phyloP scores from a whole-genome alignment of 2,329 filamentous ascomycete species.

The Fusarium sarcochroum region DNA sequence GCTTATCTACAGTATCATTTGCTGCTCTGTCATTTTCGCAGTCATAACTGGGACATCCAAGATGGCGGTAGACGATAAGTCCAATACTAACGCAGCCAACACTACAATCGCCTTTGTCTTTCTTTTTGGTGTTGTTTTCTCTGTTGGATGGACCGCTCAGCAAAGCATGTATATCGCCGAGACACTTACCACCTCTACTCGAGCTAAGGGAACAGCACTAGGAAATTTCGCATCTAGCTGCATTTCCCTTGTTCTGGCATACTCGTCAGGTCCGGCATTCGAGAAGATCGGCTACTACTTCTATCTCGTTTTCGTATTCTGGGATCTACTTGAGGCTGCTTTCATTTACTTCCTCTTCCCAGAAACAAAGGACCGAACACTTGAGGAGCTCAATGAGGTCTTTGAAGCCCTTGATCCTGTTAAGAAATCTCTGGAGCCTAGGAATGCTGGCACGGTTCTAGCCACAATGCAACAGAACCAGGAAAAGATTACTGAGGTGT shows the following conservation, averaged over 20 bases:
- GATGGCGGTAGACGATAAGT: slow-evolving; percentile 39
- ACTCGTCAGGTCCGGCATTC: slow-evolving; percentile 59
- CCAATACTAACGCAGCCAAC: slow-evolving; percentile 48
- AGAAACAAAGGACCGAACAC: slow-evolving; percentile 61
- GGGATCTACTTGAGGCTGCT: slow-evolving; percentile 58
- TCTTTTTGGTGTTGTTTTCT: slow-evolving; percentile 66
- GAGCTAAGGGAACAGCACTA: slow-evolving; percentile 56
- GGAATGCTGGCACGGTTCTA: slow-evolving; percentile 32
- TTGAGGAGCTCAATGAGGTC: slow-evolving; percentile 62
- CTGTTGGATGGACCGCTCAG: slow-evolving; percentile 65
- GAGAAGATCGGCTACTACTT: slow-evolving; percentile 61
- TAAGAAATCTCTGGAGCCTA: slow-evolving; percentile 37
- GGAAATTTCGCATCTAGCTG: slow-evolving; percentile 58
- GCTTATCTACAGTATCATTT: slow-evolving; percentile 61
- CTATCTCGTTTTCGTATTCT: slow-evolving; percentile 61
- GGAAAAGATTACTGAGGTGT: slow-evolving; percentile 16
- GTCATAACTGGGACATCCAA: slow-evolving; percentile 53
- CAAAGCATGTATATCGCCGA: slow-evolving; percentile 56
- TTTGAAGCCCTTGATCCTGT: slow-evolving; percentile 39
- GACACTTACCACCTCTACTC: slow-evolving; percentile 51
- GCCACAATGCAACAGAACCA: slow-evolving; percentile 27
- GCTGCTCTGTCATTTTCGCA: slow-evolving; percentile 59
- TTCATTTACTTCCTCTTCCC: slow-evolving; percentile 66
- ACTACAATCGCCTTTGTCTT: slow-evolving; percentile 55
- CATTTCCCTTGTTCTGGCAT: slow-evolving; percentile 60